Evolutionary conservation across 345 rosid genomes (phyloP), one percentile per base, ranked within the genome.

Genomic region (Populus ilicifolia): DNA sequence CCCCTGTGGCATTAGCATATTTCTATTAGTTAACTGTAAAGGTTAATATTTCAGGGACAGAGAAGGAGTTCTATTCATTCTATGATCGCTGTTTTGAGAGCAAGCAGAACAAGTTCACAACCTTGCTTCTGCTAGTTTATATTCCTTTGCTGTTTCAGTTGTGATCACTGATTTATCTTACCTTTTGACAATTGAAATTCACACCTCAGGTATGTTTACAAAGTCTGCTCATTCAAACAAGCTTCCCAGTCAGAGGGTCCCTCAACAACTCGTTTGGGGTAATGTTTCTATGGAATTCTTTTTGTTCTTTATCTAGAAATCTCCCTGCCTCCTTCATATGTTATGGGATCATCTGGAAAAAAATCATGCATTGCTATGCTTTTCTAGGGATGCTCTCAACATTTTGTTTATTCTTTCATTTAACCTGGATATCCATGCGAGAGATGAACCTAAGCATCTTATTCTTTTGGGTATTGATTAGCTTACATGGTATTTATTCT

Each of bases 1-100:
- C 35, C 11, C 30, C 61, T 21, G 67, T 16, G 6, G 46, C 29
- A 13, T 63, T 80, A 17, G 17, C 77, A 23, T 71, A 74, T 69
- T 82, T 74, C 81, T 30, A 54, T 76, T 52, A 70, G 38, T 82
- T 81, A 74, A 80, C 59, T 67, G 77, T 74, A 43, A 14, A 67
- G 14, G 73, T 78, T 82, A 48, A 71, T 79, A 41, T 69, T 81
- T 29, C 96, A 94, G 99, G 99, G 70, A 86, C 83, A 23, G 98
- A 89, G 83, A 92, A 89, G 87, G 97, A 92, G 87, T 94, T 96
- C 91, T 94, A 90, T 79, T 88, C 97, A 61, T 89, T 91, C 84
- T 86, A 90, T 61, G 92, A 88, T 77, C 90, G 50, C 36, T 96
- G 97, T 79, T 96, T 91, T 79, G 98, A 94, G 86, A 86, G 82